Evolutionary conservation across 768 basidiomycete species (phyloP), one percentile per base, ranked within the genome.

Genomic region (Omphalotus guepiniiformis): DNA sequence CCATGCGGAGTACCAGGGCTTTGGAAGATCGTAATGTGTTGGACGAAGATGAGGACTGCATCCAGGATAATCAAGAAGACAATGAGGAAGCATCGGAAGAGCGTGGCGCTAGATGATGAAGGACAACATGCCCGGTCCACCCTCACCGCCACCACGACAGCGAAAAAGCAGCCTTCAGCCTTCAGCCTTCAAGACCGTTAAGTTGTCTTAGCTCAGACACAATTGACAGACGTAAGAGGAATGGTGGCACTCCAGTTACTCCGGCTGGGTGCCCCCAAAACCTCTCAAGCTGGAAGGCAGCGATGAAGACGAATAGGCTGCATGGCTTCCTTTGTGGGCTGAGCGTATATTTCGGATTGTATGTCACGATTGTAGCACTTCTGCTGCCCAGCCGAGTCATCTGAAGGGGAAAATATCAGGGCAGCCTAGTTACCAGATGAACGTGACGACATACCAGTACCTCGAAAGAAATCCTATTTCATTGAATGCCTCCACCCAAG

Each of bases 141-240:
- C n/a, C n/a, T 38, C 49, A 21, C 35, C 35, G 15, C 42, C 55
- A 28, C 50, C 58, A 30, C 56, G 66, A 26, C 60, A 60, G 27
- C 55, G 54, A 42, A 54, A 62, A 44, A n/a, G n/a, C n/a, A n/a
- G n/a, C n/a, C n/a, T n/a, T n/a, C n/a, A n/a, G n/a, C n/a, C n/a
- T n/a, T n/a, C 56, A 68, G 49, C 63, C 64, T 4, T 63, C 68
- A 16, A 60, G 69, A 43, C 63, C 76, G 1, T 62, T 57, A 23
- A 85, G 92, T 0, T 63, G 98, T 34, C 71, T 99, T 28, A 90
- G 74, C 48, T 75, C 82, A 4, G 93, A 95, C 56, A 88, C 95
- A 9, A 62, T 98, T 21, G 91, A 95, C 56, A 88, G 93, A 38
- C 67, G 85, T 52, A 80, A 83, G 68, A 72, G 80, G 53, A 83